phyloP scores from a whole-genome alignment of 2,329 filamentous ascomycete species.

The Raffaelea arxii region DNA sequence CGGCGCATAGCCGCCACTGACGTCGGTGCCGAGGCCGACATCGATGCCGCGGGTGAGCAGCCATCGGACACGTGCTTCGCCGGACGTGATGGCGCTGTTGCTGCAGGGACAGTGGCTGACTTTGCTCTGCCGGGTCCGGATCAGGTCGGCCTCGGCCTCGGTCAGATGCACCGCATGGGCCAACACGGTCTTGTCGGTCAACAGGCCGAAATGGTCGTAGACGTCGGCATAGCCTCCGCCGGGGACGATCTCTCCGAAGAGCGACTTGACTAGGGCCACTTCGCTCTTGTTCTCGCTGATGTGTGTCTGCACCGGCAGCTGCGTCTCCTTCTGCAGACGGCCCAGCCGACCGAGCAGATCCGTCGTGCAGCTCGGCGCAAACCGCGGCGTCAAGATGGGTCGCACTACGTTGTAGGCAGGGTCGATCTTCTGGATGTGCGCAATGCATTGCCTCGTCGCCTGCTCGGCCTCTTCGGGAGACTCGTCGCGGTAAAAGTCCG shows the following conservation, averaged over 20 bases:
- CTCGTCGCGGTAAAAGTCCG: conserved; percentile 71
- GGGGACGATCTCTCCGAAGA: conserved; percentile 46
- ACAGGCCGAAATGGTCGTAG: conserved; percentile 63
- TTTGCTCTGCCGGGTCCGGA: conserved; percentile 52
- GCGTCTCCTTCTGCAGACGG: conserved; percentile 48
- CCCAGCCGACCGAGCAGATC: conserved; percentile 57
- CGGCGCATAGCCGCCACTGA: conserved; percentile 77
- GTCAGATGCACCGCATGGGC: conserved; percentile 77
- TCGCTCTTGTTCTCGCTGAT: conserved; percentile 76
- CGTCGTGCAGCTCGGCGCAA: conserved; percentile 51
- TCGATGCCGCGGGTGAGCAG: conserved; percentile 65
- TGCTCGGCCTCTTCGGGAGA: conserved; percentile 46
- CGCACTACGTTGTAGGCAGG: conserved; percentile 54
- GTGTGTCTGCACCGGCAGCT: conserved; percentile 75
- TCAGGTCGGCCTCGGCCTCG: conserved; percentile 53
- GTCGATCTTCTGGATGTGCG: conserved; percentile 59
- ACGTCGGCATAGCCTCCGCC: conserved; percentile 59
- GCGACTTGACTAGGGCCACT: conserved; percentile 54
- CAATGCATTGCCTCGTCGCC: conserved; percentile 50
- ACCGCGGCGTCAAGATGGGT: conserved; percentile 71
- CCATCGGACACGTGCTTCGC: conserved; percentile 64
- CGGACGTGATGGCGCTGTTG: conserved; percentile 75
- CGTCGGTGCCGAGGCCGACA: conserved; percentile 83
- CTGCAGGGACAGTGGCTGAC: conserved; percentile 81
- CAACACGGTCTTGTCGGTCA: conserved; percentile 66